Base-by-base conservation (phyloP, 2,329 filamentous ascomycete species). In the Zymoseptoria ardabiliae region DNA sequence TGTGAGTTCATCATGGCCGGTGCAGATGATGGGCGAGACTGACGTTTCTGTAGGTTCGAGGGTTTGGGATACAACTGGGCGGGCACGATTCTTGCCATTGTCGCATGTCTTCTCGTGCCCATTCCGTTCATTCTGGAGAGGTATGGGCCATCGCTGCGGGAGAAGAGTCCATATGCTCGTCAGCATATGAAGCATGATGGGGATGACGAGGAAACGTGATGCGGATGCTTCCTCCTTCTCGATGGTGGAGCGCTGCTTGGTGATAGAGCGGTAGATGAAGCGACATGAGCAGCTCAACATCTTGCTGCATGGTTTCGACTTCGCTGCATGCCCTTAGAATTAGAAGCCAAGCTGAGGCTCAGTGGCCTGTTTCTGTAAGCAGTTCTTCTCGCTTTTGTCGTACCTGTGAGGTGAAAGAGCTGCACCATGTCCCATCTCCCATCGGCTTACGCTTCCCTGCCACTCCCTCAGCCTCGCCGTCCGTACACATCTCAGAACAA, bases 21-120 rank as follows among this genome's bases (percentile, higher is more conserved):
- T 51, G 50, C 50, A 19, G 50, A 13, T 17, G 7, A 19, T 51
- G 1, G 9, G 11, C 19, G n/a, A 51, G 4, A n/a, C 51, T 53
- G 51, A 53, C 19, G 3, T 25, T 23, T 2, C 22, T 2, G n/a
- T 19, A 53, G 51, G 51, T 79, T 76, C 58, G 55, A 61, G 20
- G 64, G 59, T 0, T 57, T 78, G 4, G 76, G 75, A 0, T 66
- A 72, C 0, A 78, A 78, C 56, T 59, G 71, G 48, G 76, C 76
- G 0, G 68, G 71, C 17, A 74, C 74, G 0, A 66, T 78, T 19
- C 60, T 78, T 30, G 76, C 76, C 1, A 64, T 64, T 0, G 54
- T 77, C 1, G 77, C 76, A n/a, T 57, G 59, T 28, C 53, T 66
- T 22, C 55, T 66, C 28, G 61, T 61, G 48, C 64, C 64, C 2